phyloP scores from a whole-genome alignment of 2,329 filamentous ascomycete genomes.

The Ilyonectria sp. region DNA sequence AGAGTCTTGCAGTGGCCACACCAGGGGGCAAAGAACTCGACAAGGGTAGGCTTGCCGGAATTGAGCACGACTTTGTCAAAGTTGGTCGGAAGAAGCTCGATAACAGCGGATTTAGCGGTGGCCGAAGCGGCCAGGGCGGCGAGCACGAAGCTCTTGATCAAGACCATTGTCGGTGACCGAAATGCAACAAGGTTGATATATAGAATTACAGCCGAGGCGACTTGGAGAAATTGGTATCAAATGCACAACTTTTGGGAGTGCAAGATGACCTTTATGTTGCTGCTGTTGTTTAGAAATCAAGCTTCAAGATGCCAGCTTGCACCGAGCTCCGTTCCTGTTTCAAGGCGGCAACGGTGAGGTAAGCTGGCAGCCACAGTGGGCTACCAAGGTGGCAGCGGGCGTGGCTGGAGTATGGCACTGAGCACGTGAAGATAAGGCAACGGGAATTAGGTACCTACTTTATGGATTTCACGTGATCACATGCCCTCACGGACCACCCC shows the following conservation, averaged over 20 bases:
- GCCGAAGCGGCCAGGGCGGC: conserved; percentile 68
- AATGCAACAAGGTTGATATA: conserved; percentile 17
- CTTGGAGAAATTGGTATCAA: conserved; percentile 15
- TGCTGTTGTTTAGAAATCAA: conserved; percentile 46
- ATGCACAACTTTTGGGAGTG: conserved; percentile 27
- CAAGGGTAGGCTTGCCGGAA: conserved; percentile 93
- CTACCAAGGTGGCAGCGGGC: neutral
- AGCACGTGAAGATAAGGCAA: conserved; percentile 44
- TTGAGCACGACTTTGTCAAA: conserved; percentile 93
- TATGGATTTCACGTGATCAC: conserved; percentile 37
- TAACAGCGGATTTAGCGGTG: conserved; percentile 83
- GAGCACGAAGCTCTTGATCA: conserved; percentile 73
- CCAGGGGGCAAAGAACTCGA: conserved; percentile 99
- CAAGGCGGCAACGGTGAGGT: conserved; percentile 35
- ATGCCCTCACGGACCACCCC: conserved; percentile 28
- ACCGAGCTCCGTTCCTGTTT: conserved; percentile 36
- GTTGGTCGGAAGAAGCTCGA: conserved; percentile 91
- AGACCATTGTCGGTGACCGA: conserved; percentile 62
- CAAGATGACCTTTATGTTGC: conserved; percentile 27
- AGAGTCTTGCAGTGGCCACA: conserved; percentile 99
- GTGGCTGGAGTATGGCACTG: conserved; percentile 1
- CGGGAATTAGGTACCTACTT: neutral
- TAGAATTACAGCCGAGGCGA: neutral
- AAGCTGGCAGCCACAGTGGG: conserved; percentile 36
- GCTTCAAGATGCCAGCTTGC: conserved; percentile 52